phyloP scores from a whole-genome alignment of 2,329 filamentous ascomycete genomes.

The Aureobasidium pullulans region DNA sequence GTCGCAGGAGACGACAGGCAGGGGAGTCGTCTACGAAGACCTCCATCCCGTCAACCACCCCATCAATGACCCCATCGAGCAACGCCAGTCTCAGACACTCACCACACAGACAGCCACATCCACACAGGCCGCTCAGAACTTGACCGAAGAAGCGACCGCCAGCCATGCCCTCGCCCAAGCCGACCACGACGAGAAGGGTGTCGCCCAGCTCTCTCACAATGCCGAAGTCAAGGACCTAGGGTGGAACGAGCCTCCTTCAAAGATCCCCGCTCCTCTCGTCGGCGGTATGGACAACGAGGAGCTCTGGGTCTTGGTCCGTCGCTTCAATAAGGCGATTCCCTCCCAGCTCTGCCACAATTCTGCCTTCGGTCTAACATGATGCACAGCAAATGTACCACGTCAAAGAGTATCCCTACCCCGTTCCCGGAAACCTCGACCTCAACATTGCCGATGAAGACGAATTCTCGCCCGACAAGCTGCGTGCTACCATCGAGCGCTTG shows the following conservation, averaged over 20 bases:
- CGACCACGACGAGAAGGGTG: slow-evolving; percentile 41
- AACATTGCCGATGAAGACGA: slow-evolving; percentile 77
- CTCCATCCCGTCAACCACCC: neutral
- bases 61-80: neutral
- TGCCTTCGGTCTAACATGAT: neutral
- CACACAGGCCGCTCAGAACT: slow-evolving; percentile 18
- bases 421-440: slow-evolving; percentile 65
- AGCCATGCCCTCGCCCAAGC: slow-evolving; percentile 39
- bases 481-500: slow-evolving; percentile 68
- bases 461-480: slow-evolving; percentile 76
- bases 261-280: slow-evolving; percentile 54
- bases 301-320: slow-evolving; percentile 61
- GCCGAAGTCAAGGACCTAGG: slow-evolving; percentile 58
- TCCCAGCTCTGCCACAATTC: neutral
- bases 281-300: slow-evolving; percentile 65
- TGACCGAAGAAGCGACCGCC: slow-evolving; percentile 37
- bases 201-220: slow-evolving; percentile 34
- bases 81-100: neutral
- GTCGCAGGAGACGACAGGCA: slow-evolving; percentile 3
- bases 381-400: slow-evolving; percentile 60
- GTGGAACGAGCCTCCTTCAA: slow-evolving; percentile 56
- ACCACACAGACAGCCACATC: neutral
- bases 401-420: slow-evolving; percentile 54
- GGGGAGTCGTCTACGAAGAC: slow-evolving; percentile 2
- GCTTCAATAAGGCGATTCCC: slow-evolving; percentile 60